Conservation (phyloP, 2,329 filamentous ascomycete species). For the Allantophomopsis cytisporea region DNA sequence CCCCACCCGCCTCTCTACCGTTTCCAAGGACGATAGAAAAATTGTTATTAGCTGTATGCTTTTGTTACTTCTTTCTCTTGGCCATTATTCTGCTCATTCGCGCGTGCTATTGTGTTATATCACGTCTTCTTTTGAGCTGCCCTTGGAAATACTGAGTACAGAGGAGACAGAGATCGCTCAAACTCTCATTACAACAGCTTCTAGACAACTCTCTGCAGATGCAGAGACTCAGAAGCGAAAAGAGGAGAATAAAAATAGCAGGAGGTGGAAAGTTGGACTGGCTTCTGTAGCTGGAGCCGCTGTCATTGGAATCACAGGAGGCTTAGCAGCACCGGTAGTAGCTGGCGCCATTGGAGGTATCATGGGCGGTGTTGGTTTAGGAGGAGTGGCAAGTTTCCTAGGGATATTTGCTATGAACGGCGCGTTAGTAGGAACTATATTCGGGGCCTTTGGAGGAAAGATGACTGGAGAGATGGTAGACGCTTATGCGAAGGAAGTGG, state of each 20-base stretch:
- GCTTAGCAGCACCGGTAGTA: slow-evolving; percentile 77
- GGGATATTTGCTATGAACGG: slow-evolving; percentile 78
- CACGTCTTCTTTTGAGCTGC: slow-evolving; percentile 51
- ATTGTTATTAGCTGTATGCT: slow-evolving; percentile 58
- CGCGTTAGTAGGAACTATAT: slow-evolving; percentile 73
- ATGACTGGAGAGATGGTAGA: slow-evolving; percentile 77
- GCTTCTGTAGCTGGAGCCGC: slow-evolving; percentile 79
- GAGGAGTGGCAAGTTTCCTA: slow-evolving; percentile 74
- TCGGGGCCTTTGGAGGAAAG: slow-evolving; percentile 78
- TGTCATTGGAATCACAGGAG: slow-evolving; percentile 82
- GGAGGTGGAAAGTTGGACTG: slow-evolving; percentile 81
- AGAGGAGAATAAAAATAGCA: slow-evolving; percentile 51
- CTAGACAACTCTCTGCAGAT: slow-evolving; percentile 56
- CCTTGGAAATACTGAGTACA: slow-evolving; percentile 44
- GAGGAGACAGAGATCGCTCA: slow-evolving; percentile 67
- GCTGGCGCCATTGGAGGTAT: slow-evolving; percentile 75
- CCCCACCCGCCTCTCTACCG: slow-evolving; percentile 36
- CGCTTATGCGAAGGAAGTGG: slow-evolving; percentile 73
- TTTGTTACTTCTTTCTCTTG: slow-evolving; percentile 55
- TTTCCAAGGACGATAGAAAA: slow-evolving; percentile 42
- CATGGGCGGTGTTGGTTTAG: slow-evolving; percentile 75
- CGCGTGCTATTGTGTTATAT: slow-evolving; percentile 55
- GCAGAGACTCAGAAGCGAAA: slow-evolving; percentile 60
- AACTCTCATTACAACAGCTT: slow-evolving; percentile 51
- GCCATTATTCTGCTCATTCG: slow-evolving; percentile 64